Evolutionary conservation across 768 basidiomycete species (phyloP), one percentile per base, ranked within the genome.

Genomic region (Lyophyllum shimeji): DNA sequence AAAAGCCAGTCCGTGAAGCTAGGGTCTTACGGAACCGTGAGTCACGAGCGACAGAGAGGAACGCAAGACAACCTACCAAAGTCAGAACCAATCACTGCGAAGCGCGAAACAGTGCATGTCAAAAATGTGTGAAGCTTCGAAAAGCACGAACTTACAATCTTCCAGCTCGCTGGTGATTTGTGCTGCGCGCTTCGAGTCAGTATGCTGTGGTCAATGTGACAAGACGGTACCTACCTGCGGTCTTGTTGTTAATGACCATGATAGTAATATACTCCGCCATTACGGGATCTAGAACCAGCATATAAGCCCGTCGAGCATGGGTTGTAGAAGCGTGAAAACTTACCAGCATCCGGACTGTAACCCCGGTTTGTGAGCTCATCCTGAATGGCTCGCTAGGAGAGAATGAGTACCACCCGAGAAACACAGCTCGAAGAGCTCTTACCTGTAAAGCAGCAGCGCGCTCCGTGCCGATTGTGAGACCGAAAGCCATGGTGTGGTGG

Each of bases 231-330:
- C 31, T 63, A 87, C 90, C 82, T 59, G 83, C 71, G 55, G 88
- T 86, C 77, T 95, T 95, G 71, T 90, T 90, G 68, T 95, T 95
- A 61, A 94, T 93, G 46, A 95, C 82, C 93, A 95, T 94, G 56
- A 95, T 95, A 18, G 90, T 93, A 55, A 95, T 93, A 65, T 93
- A 95, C 71, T 95, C 93, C 2, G 93, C 91, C 91, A 95, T 93
- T 63, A 93, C 90, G 13, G 85, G 84, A 71, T 95, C 92, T 91
- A 62, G 4, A 55, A 46, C 20, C n/a, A 2, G 21, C 33, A 11
- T 3, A 50, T 53, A 45, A 45, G 33, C 18, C 60, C n/a, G 17
- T 20, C 24, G 29, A 40, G 44, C 33, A 39, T 29, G 44, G 44
- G 18, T 39, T 15, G 34, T 18, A 27, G 46, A 40, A 49, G 51